Conservation (phyloP, 305 asterid species). For the Striga hermonthica region DNA sequence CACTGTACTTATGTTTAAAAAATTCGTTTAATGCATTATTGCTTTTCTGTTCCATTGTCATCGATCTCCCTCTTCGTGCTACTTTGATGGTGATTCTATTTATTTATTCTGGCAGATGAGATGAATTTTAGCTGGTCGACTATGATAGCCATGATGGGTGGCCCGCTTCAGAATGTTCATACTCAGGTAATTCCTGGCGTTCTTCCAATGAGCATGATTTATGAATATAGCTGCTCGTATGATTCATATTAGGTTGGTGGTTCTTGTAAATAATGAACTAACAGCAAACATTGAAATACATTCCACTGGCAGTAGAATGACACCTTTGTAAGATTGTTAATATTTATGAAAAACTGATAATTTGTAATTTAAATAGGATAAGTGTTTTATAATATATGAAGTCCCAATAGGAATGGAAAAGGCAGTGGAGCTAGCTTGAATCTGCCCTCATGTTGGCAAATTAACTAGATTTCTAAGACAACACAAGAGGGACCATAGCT, state of each 20-base stretch:
- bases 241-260: conserved; percentile 21
- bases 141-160: conserved; percentile 26
- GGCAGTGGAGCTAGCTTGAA: conserved; percentile 12
- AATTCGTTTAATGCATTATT: background rate
- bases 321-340: too few species aligned
- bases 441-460: conserved; percentile 4
- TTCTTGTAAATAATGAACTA: conserved; percentile 22
- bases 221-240: conserved; percentile 8
- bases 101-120: conserved; percentile 28
- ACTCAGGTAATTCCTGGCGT: conserved; percentile 39
- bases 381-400: background rate
- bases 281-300: conserved; percentile 4
- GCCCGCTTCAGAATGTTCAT: conserved; percentile 24
- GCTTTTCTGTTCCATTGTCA: background rate
- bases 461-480: background rate
- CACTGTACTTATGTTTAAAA: background rate
- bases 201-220: background rate
- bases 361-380: background rate
- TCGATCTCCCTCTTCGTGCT: too few species aligned
- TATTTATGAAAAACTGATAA: background rate
- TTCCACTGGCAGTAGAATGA: background rate
- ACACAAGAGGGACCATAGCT: conserved; percentile 15
- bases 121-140: conserved; percentile 20
- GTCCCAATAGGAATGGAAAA: background rate
- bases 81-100: conserved; percentile 3